A percentile compares a stretch with the other conserved stretches of the same genome.
Evolutionary conservation across 441 rosid species (phyloP).

Genomic region (Syzygium syzygioides): DNA sequence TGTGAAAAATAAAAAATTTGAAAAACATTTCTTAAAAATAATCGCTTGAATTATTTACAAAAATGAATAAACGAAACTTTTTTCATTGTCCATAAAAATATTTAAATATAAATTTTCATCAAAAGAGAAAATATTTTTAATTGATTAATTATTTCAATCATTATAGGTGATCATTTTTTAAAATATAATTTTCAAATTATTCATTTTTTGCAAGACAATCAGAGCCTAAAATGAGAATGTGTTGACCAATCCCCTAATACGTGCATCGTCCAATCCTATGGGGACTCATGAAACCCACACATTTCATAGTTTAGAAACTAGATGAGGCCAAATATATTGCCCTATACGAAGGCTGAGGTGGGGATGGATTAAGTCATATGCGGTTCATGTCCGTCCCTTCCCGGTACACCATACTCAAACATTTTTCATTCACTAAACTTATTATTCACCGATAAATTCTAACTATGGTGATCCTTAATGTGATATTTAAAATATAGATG

Average conservation of each 20-base stretch:
- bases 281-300: neutral
- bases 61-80: neutral
- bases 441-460: neutral
- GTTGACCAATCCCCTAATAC: neutral
- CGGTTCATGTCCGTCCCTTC: neutral
- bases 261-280: neutral
- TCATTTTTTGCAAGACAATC: neutral
- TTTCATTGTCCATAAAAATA: neutral
- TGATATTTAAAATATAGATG: neutral
- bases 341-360: neutral
- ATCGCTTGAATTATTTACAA: neutral
- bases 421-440: neutral
- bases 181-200: neutral
- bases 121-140: neutral
- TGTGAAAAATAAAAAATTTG: neutral
- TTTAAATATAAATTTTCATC: neutral
- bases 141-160: neutral
- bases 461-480: neutral
- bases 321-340: neutral
- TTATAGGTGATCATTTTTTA: accelerated
- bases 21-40: neutral
- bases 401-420: accelerated
- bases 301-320: neutral
- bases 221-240: neutral
- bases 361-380: neutral